phyloP scores from a whole-genome alignment of 2,329 filamentous ascomycete species.

The Pseudopithomyces chartarum region DNA sequence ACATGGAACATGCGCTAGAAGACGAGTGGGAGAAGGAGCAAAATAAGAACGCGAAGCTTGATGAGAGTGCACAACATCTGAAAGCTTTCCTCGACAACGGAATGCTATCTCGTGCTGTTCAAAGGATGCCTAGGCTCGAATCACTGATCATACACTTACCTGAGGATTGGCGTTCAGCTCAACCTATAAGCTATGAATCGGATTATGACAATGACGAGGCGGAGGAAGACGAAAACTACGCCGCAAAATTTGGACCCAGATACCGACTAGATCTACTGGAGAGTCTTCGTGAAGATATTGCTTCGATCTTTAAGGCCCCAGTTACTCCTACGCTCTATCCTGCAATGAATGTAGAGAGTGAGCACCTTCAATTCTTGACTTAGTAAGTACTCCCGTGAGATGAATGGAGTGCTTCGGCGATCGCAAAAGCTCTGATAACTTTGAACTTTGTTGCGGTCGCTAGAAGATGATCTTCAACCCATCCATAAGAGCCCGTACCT shows the following conservation, averaged over 20 bases:
- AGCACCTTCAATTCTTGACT: neutral
- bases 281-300: neutral
- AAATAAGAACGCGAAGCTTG: neutral
- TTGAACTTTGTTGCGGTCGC: too few relatives aligned
- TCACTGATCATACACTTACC: neutral
- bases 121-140: neutral
- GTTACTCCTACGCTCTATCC: neutral
- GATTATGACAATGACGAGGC: neutral
- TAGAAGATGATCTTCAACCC: too few relatives aligned
- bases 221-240: neutral
- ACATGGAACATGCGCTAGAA: neutral
- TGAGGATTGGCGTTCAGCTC: neutral
- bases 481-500: too few relatives aligned
- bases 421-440: too few relatives aligned
- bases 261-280: neutral
- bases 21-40: neutral
- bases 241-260: neutral
- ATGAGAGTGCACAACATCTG: neutral
- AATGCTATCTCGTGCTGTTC: neutral
- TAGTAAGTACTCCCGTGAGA: neutral
- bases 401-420: too few relatives aligned
- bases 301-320: neutral
- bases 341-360: neutral
- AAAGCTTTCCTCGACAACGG: neutral
- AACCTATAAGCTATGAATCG: neutral